Evolutionary conservation across 306 rosid species (phyloP).

Genomic region (Lathyrus sativus): DNA sequence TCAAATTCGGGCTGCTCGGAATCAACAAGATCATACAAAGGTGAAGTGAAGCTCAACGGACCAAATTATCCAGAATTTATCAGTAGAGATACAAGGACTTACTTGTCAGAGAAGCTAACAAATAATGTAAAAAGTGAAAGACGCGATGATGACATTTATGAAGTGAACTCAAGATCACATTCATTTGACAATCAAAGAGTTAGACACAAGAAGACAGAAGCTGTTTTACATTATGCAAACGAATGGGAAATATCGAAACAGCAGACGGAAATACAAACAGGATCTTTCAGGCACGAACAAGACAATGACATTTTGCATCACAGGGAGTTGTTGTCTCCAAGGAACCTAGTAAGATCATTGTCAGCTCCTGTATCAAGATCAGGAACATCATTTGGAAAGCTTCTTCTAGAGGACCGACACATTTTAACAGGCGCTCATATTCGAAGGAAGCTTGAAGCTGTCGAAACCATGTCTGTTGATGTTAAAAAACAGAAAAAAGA

Average conservation of each 20-base stretch:
- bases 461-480: conserved; percentile 50
- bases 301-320: conserved; percentile 52
- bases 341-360: conserved; percentile 83
- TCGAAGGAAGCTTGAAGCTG: conserved; percentile 87
- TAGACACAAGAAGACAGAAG: conserved; percentile 43
- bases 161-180: conserved; percentile 50
- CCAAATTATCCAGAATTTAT: conserved; percentile 65
- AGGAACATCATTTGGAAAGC: conserved; percentile 97
- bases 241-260: conserved; percentile 57
- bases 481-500: conserved; percentile 68
- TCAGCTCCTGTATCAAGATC: conserved; percentile 94
- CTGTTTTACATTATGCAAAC: conserved; percentile 39
- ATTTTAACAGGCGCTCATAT: conserved; percentile 86
- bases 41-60: conserved; percentile 61
- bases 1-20: conserved; percentile 60
- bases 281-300: conserved; percentile 79
- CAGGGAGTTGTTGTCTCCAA: conserved; percentile 69
- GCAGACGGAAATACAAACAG: conserved; percentile 58
- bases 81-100: conserved; percentile 68
- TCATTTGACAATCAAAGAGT: conserved; percentile 50
- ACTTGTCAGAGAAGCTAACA: conserved; percentile 68
- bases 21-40: conserved; percentile 72
- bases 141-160: conserved; percentile 36
- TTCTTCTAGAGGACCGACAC: conserved; percentile 95
- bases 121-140: conserved; percentile 57